Evolutionary conservation across 139 green algal species (phyloP), one percentile per base, ranked within the genome.

Genomic region (Klebsormidium nitens): DNA sequence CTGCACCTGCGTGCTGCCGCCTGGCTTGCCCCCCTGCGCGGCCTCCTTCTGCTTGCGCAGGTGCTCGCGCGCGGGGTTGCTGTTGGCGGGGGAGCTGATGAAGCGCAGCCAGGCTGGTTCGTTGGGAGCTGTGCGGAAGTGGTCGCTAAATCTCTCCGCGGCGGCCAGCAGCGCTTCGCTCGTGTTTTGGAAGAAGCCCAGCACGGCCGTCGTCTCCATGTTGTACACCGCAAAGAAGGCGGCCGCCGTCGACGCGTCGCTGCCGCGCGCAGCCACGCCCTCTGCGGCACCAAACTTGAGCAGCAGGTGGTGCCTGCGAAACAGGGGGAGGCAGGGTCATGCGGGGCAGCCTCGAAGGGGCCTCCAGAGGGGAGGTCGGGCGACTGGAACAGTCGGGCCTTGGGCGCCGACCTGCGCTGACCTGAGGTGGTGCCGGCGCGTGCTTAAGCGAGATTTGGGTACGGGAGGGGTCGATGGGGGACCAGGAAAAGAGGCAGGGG

Each of bases 141-240:
- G 63, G 75, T 82, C 71, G 29, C 31, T 38, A 35, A 81, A 81
- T 4, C 38, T 31, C 56, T 76, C 60, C 36, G 56, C 77, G 1
- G 67, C 5, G 5, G 48, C 35, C 3, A 73, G 47, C 28, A 81
- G 58, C 5, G 75, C 74, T 8, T 75, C 58, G 8, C 39, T 60
- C 44, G 56, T 59, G 47, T 81, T 81, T 38, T 71, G 62, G 34
- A 64, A 81, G 58, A 81, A 81, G 39, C 52, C 66, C 34, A 82
- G n/a, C 37, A 81, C 36, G 11, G 46, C 34, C 0, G 71, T 76
- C 17, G 64, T 62, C 2, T 79, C 61, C 1, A 82, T n/a, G 64
- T 81, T 65, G 66, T 81, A 82, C 55, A 82, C 62, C 0, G 56
- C 59, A 28, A 76, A 71, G 62, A 81, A 82, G 17, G 61, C 70